Base-by-base conservation (phyloP, 2,329 filamentous ascomycete species). In the Dissoconium aciculare region DNA sequence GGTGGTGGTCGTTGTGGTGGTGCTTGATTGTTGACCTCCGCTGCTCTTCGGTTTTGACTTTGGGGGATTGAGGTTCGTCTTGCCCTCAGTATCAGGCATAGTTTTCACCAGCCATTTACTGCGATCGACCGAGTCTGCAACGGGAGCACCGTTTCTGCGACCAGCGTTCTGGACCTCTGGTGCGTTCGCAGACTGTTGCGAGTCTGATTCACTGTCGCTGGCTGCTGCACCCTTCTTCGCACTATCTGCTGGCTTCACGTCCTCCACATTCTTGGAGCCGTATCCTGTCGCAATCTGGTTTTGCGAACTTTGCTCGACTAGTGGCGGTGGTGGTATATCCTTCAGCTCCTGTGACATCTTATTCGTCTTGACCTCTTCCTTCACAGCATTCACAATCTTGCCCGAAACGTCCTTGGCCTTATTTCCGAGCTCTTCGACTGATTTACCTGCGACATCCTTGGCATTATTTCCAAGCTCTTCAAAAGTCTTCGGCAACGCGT, bases 331-430 rank as follows among this genome's bases (percentile, higher is more conserved):
- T 15, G 79, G 83, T 12, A 75, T 78, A 50, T 87, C 83, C 54
- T 92, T 92, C 10, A 87, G 87, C 4, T 77, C 69, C 41, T 81
- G 77, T 4, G 85, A 85, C 37, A 74, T 75, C 52, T 84, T 87
- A 48, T 79, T n/a, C n/a, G n/a, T n/a, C n/a, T n/a, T n/a, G n/a
- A n/a, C n/a, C n/a, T n/a, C n/a, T n/a, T n/a, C n/a, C n/a, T n/a
- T n/a, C n/a, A n/a, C 69, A 17, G 63, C 56, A 54, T 69, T 80
- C 10, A 28, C 34, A 53, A 82, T 77, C 42, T 76, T 66, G 21
- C 68, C 66, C 49, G 78, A 76, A 37, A 71, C 69, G 28, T 74
- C 75, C 60, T 83, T 89, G 44, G 74, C 74, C 57, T 91, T 93
- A n/a, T n/a, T n/a, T n/a, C n/a, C n/a, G n/a, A n/a, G n/a, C n/a